These are phyloP conservation scores for Penicillium janthinellum DNA, from an alignment of 2,329 filamentous ascomycete genomes.

Conservation along the genomic window DNA sequence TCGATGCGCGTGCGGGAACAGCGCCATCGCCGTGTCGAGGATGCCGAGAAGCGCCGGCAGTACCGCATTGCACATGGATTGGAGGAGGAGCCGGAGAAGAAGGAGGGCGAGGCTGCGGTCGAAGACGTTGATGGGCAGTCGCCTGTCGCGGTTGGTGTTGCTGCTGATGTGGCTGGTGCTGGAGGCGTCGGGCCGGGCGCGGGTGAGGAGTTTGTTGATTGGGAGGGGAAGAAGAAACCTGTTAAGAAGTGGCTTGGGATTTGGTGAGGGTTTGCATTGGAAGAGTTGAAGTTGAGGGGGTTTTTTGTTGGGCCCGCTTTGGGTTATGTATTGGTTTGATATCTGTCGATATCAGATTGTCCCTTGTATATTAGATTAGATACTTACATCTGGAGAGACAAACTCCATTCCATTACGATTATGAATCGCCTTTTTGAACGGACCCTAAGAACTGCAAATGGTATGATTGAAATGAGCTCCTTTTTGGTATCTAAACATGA, in stretches of 20 bases:
- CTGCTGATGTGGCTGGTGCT: slow-evolving; percentile 17
- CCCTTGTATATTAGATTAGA: slow-evolving; percentile 19
- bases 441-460: slow-evolving; percentile 10
- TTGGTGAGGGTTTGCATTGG: slow-evolving; percentile 54
- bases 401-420: slow-evolving; percentile 10
- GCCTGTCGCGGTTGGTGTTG: slow-evolving; percentile 41
- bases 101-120: slow-evolving; percentile 33
- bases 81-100: slow-evolving; percentile 53
- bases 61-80: slow-evolving; percentile 86
- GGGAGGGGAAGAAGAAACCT: slow-evolving; percentile 51
- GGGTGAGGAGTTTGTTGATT: slow-evolving; percentile 35
- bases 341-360: neutral
- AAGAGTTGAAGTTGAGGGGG: neutral
- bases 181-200: slow-evolving; percentile 19
- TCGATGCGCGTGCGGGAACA: slow-evolving; percentile 69
- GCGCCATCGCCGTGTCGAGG: slow-evolving; percentile 73
- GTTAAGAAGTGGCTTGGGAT: slow-evolving; percentile 84
- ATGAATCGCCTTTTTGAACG: slow-evolving; percentile 25
- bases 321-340: slow-evolving; percentile 1
- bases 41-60: slow-evolving; percentile 81
- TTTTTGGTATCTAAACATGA: slow-evolving; percentile 1
- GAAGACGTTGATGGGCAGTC: slow-evolving; percentile 39
- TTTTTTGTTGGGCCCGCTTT: neutral
- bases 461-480: slow-evolving; percentile 18
- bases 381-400: slow-evolving; percentile 1